phyloP scores from a whole-genome alignment of 2,329 filamentous ascomycete genomes.

The Coccinonectria pachysandricola region DNA sequence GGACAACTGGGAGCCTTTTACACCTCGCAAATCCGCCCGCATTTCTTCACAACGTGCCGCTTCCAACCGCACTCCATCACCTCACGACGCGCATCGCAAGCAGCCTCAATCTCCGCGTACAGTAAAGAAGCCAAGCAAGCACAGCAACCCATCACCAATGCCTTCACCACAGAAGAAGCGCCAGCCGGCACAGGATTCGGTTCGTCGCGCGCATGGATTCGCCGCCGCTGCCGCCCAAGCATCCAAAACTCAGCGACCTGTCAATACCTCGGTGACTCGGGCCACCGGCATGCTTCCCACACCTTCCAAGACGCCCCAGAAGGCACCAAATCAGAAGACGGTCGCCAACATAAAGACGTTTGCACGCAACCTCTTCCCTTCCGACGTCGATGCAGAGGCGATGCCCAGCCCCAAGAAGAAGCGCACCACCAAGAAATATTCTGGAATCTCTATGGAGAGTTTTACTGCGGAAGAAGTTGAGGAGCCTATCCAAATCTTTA shows the following conservation, averaged over 20 bases:
- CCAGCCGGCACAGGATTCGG: conserved; percentile 34
- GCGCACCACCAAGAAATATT: conserved; percentile 46
- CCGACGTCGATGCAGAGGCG: conserved; percentile 45
- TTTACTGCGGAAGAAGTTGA: conserved; percentile 48
- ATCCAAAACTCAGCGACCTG: conserved; percentile 16
- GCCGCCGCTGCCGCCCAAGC: conserved; percentile 29
- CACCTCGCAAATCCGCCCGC: conserved; percentile 58
- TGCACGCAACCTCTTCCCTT: conserved; percentile 53
- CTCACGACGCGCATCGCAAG: conserved; percentile 28
- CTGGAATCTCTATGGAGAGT: conserved; percentile 44
- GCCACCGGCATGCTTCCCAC: conserved; percentile 57
- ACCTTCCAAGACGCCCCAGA: conserved; percentile 67
- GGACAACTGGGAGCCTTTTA: conserved; percentile 64
- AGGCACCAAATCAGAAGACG: conserved; percentile 43
- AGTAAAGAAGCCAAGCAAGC: conserved; percentile 21
- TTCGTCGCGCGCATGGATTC: conserved; percentile 36
- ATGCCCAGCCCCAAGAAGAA: conserved; percentile 51
- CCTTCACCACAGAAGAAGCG: conserved; percentile 43
- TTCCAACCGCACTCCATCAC: conserved; percentile 48
- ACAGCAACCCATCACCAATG: conserved; percentile 28
- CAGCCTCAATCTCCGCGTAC: conserved; percentile 23
- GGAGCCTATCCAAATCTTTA: conserved; percentile 60
- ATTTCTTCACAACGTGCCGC: conserved; percentile 45
- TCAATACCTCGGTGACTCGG: conserved; percentile 21
- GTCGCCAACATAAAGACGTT: conserved; percentile 42